phyloP scores from a whole-genome alignment of 495 filamentous ascomycete species.

The Tricharina praecox region DNA sequence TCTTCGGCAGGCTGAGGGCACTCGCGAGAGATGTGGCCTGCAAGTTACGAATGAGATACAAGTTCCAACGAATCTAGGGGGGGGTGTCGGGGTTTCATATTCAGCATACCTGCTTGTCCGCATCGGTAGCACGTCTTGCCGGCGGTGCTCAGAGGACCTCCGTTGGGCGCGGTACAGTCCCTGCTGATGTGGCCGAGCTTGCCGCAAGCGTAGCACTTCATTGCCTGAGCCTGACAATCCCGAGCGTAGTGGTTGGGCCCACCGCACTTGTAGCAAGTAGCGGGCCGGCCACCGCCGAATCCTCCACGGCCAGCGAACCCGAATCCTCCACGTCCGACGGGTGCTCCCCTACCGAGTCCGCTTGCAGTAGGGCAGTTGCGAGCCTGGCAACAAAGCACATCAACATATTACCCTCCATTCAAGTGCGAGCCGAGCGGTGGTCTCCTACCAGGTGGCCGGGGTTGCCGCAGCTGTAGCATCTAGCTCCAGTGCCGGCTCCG shows the following conservation, averaged over 20 bases:
- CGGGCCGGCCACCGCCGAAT: constrained; percentile 49
- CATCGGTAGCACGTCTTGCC: constrained; percentile 99
- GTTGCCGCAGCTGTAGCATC: constrained; percentile 92
- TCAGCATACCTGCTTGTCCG: constrained; percentile 53
- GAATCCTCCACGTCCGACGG: constrained; percentile 50
- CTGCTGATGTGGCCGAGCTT: constrained; percentile 96
- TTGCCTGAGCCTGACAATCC: constrained; percentile 97
- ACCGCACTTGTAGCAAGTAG: constrained; percentile 99
- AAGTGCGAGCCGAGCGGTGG: too few relatives aligned
- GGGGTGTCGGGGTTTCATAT: constrained; percentile 7
- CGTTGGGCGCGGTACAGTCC: constrained; percentile 94
- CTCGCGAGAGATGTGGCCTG: constrained; percentile 81
- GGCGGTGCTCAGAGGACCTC: constrained; percentile 82
- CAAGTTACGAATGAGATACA: not conserved
- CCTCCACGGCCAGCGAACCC: constrained; percentile 52
- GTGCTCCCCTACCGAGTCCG: constrained; percentile 46
- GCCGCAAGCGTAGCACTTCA: constrained; percentile 99
- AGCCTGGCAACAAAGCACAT: constrained; percentile 30
- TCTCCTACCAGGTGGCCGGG: constrained; percentile 61
- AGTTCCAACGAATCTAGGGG: not conserved
- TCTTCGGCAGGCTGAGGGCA: constrained; percentile 51
- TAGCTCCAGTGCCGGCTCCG: constrained; percentile 51
- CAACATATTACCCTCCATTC: constrained; percentile 9
- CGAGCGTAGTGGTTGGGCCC: constrained; percentile 95
- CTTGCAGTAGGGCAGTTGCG: constrained; percentile 60